Percentiles rank a stretch among this genome's conserved stretches.
These are phyloP conservation scores for Mucuna pruriens DNA, from an alignment of 306 rosid genomes.

Conservation along the genomic window DNA sequence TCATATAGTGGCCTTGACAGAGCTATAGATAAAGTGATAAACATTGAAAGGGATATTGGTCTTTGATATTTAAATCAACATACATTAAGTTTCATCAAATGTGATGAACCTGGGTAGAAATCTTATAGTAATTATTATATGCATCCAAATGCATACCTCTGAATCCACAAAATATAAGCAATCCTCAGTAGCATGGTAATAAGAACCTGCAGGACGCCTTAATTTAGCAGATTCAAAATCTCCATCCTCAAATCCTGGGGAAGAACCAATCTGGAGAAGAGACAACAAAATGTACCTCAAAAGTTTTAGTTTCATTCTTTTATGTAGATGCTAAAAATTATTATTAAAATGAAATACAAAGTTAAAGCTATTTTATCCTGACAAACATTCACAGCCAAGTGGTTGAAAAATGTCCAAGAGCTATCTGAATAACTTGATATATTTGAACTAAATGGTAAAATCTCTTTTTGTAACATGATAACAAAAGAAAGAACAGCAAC, in stretches of 20 bases:
- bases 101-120: not conserved
- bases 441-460: not conserved
- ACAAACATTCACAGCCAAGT: not conserved
- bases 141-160: constrained; percentile 66
- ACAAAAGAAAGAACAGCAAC: not conserved
- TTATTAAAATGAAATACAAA: not conserved
- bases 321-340: not conserved
- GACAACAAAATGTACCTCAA: constrained; percentile 20
- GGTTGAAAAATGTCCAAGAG: not conserved
- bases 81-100: constrained; percentile 20
- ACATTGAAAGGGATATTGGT: not conserved
- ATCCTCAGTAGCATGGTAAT: constrained; percentile 67
- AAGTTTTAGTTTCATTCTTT: constrained; percentile 7
- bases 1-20: constrained; percentile 18
- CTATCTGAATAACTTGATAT: not conserved
- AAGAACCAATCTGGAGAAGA: constrained; percentile 78
- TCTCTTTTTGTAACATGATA: not conserved
- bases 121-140: not conserved
- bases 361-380: not conserved
- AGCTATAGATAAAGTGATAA: not conserved
- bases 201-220: constrained; percentile 86
- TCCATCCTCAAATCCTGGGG: constrained; percentile 97
- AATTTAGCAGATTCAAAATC: constrained; percentile 81
- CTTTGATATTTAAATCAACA: constrained; percentile 8
- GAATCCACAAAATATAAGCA: constrained; percentile 91